Base-by-base conservation (phyloP, 768 basidiomycete genomes). In the Suillus variegatus region DNA sequence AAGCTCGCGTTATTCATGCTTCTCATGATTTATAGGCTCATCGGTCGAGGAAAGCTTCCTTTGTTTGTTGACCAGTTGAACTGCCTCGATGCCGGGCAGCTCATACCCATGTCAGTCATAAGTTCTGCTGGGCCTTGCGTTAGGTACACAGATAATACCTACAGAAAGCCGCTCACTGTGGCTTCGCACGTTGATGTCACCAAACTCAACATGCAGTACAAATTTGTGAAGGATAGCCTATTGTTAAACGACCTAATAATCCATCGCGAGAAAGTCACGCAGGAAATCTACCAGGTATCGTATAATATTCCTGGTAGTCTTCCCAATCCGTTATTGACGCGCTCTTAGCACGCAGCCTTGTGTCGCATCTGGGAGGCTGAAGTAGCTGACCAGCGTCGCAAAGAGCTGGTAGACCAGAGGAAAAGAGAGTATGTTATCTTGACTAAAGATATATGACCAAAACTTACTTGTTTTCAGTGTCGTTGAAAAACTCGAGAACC, bases 291-390 rank as follows among this genome's bases (percentile, higher is more conserved):
- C 20, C 18, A 55, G 54, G 54, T 55, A 35, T 32, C 54, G 32
- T 55, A 35, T 55, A 18, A 35, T 9, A 13, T 35, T 35, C 20
- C 10, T 18, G 10, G 18, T 35, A 3, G 20, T n/a, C 2, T 55
- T 55, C 5, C 20, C 18, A 20, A 55, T 55, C 20, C 2, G 10
- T 55, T 35, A 20, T 54, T 8, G 52, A 54, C 28, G 28, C 28
- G 5, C 28, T 54, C 2, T 35, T 35, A 54, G 52, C 52, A 54
- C 28, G 28, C 6, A 35, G 20, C 32, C 12, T 55, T 35, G 10
- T 55, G 54, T 20, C 54, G 32, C 32, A 55, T 35, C 20, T 55
- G 54, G 52, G 52, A 54, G 52, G 52, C 52, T 4, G 52, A 54
- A 28, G 52, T 32, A 16, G 52, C 52, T 32, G 28, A 32, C 18